These are phyloP conservation scores for Thraustochytrium sp. DNA, from an alignment of 352 stramenopile genomes.

Conservation along the genomic window DNA sequence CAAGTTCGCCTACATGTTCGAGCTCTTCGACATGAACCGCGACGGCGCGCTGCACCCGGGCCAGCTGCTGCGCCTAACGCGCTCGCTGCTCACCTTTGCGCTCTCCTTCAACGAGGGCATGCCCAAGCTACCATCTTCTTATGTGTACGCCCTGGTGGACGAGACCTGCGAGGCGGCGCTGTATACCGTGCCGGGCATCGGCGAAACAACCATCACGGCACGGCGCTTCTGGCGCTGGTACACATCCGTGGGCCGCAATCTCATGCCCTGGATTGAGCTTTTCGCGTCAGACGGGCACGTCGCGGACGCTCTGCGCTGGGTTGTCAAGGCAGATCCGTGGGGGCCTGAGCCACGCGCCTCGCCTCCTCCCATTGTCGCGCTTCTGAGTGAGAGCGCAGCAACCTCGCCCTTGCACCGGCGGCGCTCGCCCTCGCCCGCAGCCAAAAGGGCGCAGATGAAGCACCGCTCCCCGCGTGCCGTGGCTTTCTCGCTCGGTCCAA, in stretches of 20 bases:
- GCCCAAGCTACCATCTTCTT: not conserved
- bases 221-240: slow-evolving; percentile 78
- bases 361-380: not conserved
- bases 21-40: slow-evolving; percentile 6
- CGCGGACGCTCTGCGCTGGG: not conserved
- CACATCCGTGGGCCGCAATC: slow-evolving; percentile 65
- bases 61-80: not conserved
- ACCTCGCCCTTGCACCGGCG: not conserved
- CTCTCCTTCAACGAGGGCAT: slow-evolving; percentile 1
- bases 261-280: slow-evolving; percentile 76
- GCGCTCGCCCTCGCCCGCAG: too few relatives aligned
- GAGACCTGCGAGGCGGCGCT: slow-evolving; percentile 2
- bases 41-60: not conserved
- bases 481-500: not conserved
- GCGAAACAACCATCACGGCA: slow-evolving; percentile 57
- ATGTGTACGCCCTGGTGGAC: slow-evolving; percentile 20
- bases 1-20: slow-evolving; percentile 26
- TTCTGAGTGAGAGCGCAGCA: not conserved
- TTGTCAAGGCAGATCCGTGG: not conserved
- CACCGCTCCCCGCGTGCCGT: too few relatives aligned
- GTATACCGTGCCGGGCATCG: not conserved
- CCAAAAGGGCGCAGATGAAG: too few relatives aligned
- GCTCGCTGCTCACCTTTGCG: slow-evolving; percentile 3
- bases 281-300: slow-evolving; percentile 46
- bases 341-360: not conserved